Percentiles rank a stretch among this genome's conserved stretches.
Evolutionary conservation across 805 yeast genomes (phyloP).

Genomic region (Candida namnaoensis): DNA sequence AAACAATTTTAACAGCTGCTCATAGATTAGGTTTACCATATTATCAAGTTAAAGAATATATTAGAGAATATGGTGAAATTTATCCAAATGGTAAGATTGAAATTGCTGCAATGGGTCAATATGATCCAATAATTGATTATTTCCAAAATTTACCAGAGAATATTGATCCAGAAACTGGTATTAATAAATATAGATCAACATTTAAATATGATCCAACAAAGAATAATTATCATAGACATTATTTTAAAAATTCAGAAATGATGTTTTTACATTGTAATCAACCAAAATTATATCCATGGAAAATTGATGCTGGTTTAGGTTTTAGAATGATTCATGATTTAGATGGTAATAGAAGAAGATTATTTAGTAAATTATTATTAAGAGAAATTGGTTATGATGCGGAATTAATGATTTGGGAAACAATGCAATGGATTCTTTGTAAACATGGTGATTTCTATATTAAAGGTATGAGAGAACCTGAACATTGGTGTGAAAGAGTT

Average conservation of each 20-base stretch:
- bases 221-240: conserved; percentile 15
- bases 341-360: conserved; percentile 13
- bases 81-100: conserved; percentile 24
- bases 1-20: conserved; percentile 68
- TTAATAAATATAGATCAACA: conserved; percentile 3
- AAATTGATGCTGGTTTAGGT: conserved; percentile 14
- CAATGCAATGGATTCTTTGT: conserved; percentile 19
- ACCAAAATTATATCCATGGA: conserved; percentile 22
- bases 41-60: conserved; percentile 45
- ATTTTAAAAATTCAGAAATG: conserved; percentile 12
- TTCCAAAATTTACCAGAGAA: conserved; percentile 4
- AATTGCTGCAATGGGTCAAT: conserved; percentile 52
- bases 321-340: conserved; percentile 11
- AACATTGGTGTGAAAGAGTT: conserved; percentile 29
- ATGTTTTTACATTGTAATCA: conserved; percentile 19
- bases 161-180: conserved; percentile 4
- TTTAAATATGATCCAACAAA: conserved; percentile 7
- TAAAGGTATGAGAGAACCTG: conserved; percentile 27
- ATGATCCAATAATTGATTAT: conserved; percentile 37
- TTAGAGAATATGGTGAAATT: conserved; percentile 42
- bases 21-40: conserved; percentile 35
- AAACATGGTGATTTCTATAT: conserved; percentile 25
- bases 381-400: conserved; percentile 19
- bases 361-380: conserved; percentile 10
- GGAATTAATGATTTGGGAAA: conserved; percentile 19